Evolutionary conservation across 2,329 filamentous ascomycete genomes (phyloP).

Genomic region (Hymenoscyphus fraxineus): DNA sequence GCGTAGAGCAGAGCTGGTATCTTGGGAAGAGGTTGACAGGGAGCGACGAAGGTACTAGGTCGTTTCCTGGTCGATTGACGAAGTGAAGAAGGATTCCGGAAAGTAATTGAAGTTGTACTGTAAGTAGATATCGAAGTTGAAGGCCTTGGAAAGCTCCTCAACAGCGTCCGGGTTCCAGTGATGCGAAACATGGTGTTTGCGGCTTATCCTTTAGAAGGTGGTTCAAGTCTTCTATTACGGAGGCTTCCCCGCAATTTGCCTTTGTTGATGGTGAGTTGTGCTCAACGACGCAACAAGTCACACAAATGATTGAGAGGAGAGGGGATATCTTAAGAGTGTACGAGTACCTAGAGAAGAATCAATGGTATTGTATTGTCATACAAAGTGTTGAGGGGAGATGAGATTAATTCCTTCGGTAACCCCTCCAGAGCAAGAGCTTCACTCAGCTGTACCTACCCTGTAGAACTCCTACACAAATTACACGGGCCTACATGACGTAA

Average conservation of each 20-base stretch:
- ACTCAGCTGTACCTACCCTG: not conserved
- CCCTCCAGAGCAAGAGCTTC: not conserved
- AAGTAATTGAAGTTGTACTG: conserved; percentile 26
- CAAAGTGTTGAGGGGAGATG: not conserved
- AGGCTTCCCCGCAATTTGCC: conserved; percentile 26
- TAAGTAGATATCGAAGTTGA: conserved; percentile 26
- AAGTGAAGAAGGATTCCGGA: conserved; percentile 21
- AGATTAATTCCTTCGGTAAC: not conserved
- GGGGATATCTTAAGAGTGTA: too few relatives aligned
- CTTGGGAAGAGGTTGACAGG: conserved; percentile 6
- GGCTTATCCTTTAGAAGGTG: not conserved
- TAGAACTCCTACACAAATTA: not conserved
- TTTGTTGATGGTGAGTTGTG: not conserved
- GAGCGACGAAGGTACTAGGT: conserved; percentile 21
- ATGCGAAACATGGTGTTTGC: conserved; percentile 32
- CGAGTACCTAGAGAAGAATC: not conserved
- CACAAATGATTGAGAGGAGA: not conserved
- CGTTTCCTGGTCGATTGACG: conserved; percentile 26
- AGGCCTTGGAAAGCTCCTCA: conserved; percentile 29
- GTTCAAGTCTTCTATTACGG: conserved; percentile 18
- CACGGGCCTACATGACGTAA: not conserved
- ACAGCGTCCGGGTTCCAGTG: conserved; percentile 29
- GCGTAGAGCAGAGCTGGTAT: conserved; percentile 45
- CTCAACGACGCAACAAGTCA: conserved; percentile 5
- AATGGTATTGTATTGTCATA: not conserved